Evolutionary conservation across 768 basidiomycete genomes (phyloP), one percentile per base, ranked within the genome.

Genomic region (Trametes elegans): DNA sequence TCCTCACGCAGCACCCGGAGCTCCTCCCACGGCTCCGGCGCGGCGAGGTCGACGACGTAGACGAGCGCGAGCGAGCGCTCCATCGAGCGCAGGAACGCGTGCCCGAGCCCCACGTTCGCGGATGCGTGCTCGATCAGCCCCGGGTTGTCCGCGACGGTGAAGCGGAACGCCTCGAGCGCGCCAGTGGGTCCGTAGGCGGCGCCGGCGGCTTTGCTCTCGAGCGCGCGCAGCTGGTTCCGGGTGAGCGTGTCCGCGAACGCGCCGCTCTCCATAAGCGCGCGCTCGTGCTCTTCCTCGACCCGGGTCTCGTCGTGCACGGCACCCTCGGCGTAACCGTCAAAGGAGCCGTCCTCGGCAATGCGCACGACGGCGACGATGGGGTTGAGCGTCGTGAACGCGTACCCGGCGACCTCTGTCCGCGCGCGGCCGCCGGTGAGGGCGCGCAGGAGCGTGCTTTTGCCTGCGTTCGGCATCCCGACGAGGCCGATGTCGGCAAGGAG

Each of bases 131-230:
- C 80, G 53, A 98, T 85, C 40, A 98, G 83, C 7, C 97, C 97
- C 0, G 97, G 97, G 66, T 98, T 98, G 72, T 99, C 97, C 32
- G 94, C 91, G 61, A 99, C 85, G 13, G 93, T 97, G 76, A 98
- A 97, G 9, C 97, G 82, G 68, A 92, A 87, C 5, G 76, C 72
- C 70, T 98, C 95, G 13, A 68, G 50, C 10, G 70, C 65, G 32
- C 46, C 21, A 68, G 55, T 1, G 62, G 58, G 39, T 61, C 55
- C 11, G 39, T 43, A 11, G 43, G 62, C 55, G 34, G 59, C 54
- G 8, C 41, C 45, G 14, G 47, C 45, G 5, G 26, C 27, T 23
- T 53, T 27, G 19, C 34, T 41, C 14, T 45, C 35, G 9, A 41
- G 29, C 14, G 53, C 48, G 2, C 52, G 47, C 46, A 48, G 56